These are phyloP conservation scores for Adansonia madagascariensis DNA, from an alignment of 441 rosid genomes.

Conservation along the genomic window DNA sequence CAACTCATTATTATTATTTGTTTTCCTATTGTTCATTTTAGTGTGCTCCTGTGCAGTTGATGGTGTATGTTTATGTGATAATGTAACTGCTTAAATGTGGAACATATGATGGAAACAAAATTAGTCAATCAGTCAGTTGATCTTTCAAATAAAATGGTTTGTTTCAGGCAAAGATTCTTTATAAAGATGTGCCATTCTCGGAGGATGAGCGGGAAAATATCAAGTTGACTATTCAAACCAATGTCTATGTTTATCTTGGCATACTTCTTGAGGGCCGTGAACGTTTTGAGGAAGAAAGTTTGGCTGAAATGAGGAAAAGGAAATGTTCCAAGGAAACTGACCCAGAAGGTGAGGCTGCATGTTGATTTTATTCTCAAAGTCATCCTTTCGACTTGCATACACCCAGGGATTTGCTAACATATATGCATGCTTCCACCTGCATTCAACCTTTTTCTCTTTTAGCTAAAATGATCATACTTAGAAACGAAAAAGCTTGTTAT, in stretches of 20 bases:
- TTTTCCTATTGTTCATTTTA: background rate
- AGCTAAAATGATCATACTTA: background rate
- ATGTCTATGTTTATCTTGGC: slow-evolving; percentile 87
- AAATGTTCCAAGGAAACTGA: slow-evolving; percentile 40
- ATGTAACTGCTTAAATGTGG: background rate
- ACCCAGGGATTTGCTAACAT: background rate
- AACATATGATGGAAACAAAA: background rate
- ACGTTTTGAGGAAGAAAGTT: slow-evolving; percentile 80
- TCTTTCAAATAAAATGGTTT: slow-evolving; percentile 26
- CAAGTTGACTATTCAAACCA: slow-evolving; percentile 81
- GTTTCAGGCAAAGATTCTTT: slow-evolving; percentile 87
- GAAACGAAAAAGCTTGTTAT: slow-evolving; percentile 15
- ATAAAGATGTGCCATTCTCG: slow-evolving; percentile 74
- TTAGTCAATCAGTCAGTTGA: background rate
- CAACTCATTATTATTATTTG: background rate
- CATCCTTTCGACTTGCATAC: background rate
- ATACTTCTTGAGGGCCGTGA: slow-evolving; percentile 90
- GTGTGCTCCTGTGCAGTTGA: background rate
- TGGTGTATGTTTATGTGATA: background rate
- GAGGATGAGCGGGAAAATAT: slow-evolving; percentile 83
- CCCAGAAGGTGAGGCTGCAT: slow-evolving; percentile 44
- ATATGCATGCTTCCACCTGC: background rate
- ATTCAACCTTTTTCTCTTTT: background rate
- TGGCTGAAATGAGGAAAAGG: slow-evolving; percentile 46
- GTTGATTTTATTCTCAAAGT: slow-evolving; percentile 18